A percentile compares a stretch with the other conserved stretches of the same genome.
Conservation (phyloP, 495 filamentous ascomycete genomes). For the Pseudoneurospora amorphoporcata region DNA sequence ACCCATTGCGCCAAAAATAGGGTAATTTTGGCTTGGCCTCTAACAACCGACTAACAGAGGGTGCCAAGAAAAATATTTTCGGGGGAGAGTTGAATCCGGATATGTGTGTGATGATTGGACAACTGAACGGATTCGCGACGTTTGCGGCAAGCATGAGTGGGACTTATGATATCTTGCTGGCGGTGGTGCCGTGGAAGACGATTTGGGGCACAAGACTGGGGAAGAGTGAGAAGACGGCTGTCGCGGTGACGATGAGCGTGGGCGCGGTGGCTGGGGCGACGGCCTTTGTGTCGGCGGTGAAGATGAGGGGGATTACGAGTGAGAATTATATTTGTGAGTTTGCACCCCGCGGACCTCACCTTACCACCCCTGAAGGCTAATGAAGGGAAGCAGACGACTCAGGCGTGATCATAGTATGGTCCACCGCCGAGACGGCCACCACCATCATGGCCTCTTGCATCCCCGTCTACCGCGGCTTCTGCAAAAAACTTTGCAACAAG, state of each 20-base stretch:
- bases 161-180: slow-evolving; percentile 18
- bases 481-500: slow-evolving; percentile 11
- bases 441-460: slow-evolving; percentile 28
- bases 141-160: slow-evolving; percentile 16
- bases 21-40: no score
- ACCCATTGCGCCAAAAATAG: no score
- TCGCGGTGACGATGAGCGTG: slow-evolving; percentile 24
- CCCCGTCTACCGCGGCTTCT: slow-evolving; percentile 21
- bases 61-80: no score
- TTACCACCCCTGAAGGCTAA: neutral
- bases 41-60: no score
- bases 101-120: neutral
- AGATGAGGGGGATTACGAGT: slow-evolving; percentile 5
- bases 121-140: slow-evolving; percentile 3
- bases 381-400: slow-evolving; percentile 10
- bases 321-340: slow-evolving; percentile 18
- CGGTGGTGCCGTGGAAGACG: slow-evolving; percentile 19
- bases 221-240: slow-evolving; percentile 20
- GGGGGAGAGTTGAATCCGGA: no score
- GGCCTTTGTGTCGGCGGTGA: slow-evolving; percentile 16
- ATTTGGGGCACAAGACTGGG: slow-evolving; percentile 16
- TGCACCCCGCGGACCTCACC: neutral
- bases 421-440: slow-evolving; percentile 16
- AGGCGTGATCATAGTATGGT: slow-evolving; percentile 16
- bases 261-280: slow-evolving; percentile 17